These are phyloP conservation scores for Phanerochaete carnosa DNA, from an alignment of 768 basidiomycete species.

Conservation along the genomic window DNA sequence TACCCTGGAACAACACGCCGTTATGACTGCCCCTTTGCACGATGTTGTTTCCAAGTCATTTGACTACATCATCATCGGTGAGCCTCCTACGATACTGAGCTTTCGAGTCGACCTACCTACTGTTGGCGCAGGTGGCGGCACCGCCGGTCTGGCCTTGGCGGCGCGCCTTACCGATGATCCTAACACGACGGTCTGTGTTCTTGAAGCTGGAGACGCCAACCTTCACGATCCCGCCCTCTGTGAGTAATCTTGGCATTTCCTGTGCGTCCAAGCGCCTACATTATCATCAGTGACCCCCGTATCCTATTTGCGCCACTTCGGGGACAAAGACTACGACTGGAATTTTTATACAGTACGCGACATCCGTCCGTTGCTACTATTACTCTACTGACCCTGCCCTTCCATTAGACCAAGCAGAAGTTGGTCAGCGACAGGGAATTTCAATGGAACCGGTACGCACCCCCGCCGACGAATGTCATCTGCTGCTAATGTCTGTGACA, in stretches of 20 bases:
- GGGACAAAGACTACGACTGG: conserved; percentile 18
- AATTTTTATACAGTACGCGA: conserved; percentile 15
- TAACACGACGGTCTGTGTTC: background rate
- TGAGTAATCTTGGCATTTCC: background rate
- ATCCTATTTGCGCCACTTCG: conserved; percentile 17
- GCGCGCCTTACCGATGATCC: conserved; percentile 31
- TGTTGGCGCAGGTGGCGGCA: background rate
- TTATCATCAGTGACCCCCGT: conserved; percentile 19
- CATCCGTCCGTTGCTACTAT: background rate
- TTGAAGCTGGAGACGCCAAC: conserved; percentile 23
- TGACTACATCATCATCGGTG: conserved; percentile 10
- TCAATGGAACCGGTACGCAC: background rate
- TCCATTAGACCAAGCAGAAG: conserved; percentile 3
- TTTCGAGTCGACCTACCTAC: background rate
- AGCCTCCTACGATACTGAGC: background rate
- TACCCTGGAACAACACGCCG: background rate
- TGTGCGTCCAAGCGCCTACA: background rate
- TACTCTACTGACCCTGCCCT: background rate
- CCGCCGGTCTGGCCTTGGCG: conserved; percentile 30
- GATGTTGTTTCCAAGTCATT: conserved; percentile 4
- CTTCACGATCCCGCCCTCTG: conserved; percentile 3
- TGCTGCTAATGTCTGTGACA: background rate
- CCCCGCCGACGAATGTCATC: background rate
- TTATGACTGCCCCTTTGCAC: background rate
- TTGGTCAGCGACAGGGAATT: background rate